Conservation (phyloP, 2,329 filamentous ascomycete species). For the Penicillium sp. region DNA sequence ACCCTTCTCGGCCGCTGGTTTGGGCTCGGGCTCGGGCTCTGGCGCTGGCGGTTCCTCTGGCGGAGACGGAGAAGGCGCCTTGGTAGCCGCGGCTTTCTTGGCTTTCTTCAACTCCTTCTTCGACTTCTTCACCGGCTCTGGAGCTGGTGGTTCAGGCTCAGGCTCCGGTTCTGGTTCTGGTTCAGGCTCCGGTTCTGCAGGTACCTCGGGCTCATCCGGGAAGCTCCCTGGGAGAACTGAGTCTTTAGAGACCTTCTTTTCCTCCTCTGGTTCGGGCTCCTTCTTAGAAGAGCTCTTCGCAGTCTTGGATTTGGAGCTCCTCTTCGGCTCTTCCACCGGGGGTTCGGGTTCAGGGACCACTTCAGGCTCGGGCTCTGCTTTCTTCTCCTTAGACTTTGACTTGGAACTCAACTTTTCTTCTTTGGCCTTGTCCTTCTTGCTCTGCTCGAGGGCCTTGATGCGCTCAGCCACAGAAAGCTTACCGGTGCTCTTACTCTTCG, state of each 20-base stretch:
- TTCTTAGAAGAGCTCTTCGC: no score
- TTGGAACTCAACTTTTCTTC: constrained; percentile 33
- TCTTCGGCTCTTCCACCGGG: constrained; percentile 6
- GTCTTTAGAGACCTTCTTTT: constrained; percentile 39
- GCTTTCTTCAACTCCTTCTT: constrained; percentile 32
- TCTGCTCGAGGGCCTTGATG: not conserved
- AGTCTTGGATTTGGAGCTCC: constrained; percentile 35
- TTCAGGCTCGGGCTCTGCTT: constrained; percentile 26
- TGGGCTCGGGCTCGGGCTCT: constrained; percentile 31
- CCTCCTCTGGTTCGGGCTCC: constrained; percentile 27
- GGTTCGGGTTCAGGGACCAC: constrained; percentile 38
- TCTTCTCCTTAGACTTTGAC: constrained; percentile 3
- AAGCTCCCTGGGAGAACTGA: constrained; percentile 59
- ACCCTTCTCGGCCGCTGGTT: constrained; percentile 31
- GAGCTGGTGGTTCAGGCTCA: constrained; percentile 24
- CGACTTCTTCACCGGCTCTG: constrained; percentile 25
- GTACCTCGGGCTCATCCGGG: constrained; percentile 47
- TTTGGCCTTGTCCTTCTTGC: constrained; percentile 22
- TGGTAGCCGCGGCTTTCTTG: constrained; percentile 23
- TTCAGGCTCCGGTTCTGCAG: constrained; percentile 22
- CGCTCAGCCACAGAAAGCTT: not conserved
- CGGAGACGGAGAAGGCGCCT: constrained; percentile 22
- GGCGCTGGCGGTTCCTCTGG: constrained; percentile 36
- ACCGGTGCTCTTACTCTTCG: constrained; percentile 1
- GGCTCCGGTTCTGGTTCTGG: constrained; percentile 23